Base-by-base conservation (phyloP, 2,329 filamentous ascomycete species). In the Gnomoniopsis sp. region DNA sequence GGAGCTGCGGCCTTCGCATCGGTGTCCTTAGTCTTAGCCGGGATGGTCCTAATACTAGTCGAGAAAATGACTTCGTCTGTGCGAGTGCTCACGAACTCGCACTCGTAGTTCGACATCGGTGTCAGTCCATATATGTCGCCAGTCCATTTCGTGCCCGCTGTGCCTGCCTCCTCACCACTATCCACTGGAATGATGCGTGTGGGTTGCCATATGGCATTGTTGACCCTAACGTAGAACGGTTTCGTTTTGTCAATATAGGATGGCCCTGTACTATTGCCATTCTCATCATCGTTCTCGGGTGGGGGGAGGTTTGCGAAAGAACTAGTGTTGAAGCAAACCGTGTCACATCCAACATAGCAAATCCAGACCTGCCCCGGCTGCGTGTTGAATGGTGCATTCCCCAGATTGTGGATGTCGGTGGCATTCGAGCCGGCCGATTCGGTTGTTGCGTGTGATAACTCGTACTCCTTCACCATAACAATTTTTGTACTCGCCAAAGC, bases 401-500 rank as follows among this genome's bases (percentile, higher is more conserved):
- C 88, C 70, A 91, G 80, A 73, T 90, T 88, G 74, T 91, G 87
- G 70, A 88, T 86, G 68, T 91, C 88, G 69, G 87, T 90, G 66
- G 87, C 86, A 70, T 90, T 88, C 65, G 89, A 87, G 68, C 88
- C 88, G 34, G 84, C 85, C 53, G 87, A 88, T 74, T 92, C 89
- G 57, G 85, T 84, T 61, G 88, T 83, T 59, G 88, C 86, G 71
- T 90, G 87, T 65, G 90, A 93, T 71, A 96, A 84, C 75, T 92
- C 89, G 67, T 91, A 90, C 74, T 92, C 93, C 77, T 96, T 95
- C 70, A 96, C 88, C 75, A 96, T 91, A 67, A 95, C 93, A 71
- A 97, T 93, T 80, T 97, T 97, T 70, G 93, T 96, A 76, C 91
- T 96, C 53, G 93, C 93, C 66, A 97, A 84, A 50, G 93, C 93